Evolutionary conservation across 805 yeast species (phyloP).

Genomic region (Candida arabinofermentans): DNA sequence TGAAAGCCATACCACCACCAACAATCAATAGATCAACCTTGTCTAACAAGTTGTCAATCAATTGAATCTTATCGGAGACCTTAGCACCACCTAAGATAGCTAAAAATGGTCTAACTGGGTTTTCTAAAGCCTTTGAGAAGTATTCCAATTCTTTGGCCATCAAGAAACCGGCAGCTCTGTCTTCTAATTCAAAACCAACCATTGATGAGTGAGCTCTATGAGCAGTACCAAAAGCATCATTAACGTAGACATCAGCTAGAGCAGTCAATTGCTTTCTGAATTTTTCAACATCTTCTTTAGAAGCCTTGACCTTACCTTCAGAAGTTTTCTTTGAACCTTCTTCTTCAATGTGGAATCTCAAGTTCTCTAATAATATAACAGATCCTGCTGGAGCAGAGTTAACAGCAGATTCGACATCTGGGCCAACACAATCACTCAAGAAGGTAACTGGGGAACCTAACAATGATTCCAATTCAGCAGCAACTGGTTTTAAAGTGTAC

Average conservation of each 20-base stretch:
- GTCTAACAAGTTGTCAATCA: constrained; percentile 94
- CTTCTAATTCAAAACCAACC: constrained; percentile 95
- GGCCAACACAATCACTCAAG: constrained; percentile 89
- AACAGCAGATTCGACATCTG: constrained; percentile 79
- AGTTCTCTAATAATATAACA: constrained; percentile 89
- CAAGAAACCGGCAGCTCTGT: constrained; percentile 98
- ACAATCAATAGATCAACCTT: constrained; percentile 92
- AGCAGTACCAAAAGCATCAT: constrained; percentile 99
- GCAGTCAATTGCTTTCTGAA: constrained; percentile 90
- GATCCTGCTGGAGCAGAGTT: constrained; percentile 72
- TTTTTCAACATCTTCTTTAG: constrained; percentile 72
- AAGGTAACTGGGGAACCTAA: constrained; percentile 73
- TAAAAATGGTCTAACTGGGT: constrained; percentile 96
- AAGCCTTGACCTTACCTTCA: constrained; percentile 93
- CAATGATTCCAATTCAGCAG: constrained; percentile 78
- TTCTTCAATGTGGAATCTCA: constrained; percentile 98
- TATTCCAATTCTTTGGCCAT: constrained; percentile 95
- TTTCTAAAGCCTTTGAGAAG: constrained; percentile 97
- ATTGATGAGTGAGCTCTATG: constrained; percentile 99
- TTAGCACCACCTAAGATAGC: constrained; percentile 99
- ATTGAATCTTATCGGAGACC: constrained; percentile 97
- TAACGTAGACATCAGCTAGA: constrained; percentile 93
- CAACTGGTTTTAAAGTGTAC: constrained; percentile 91
- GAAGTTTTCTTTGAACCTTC: constrained; percentile 82
- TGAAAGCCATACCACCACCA: constrained; percentile 99